Evolutionary conservation across 1,284 basidiomycete genomes (phyloP), one percentile per base, ranked within the genome.

Genomic region (Leccinum griseonigrum): DNA sequence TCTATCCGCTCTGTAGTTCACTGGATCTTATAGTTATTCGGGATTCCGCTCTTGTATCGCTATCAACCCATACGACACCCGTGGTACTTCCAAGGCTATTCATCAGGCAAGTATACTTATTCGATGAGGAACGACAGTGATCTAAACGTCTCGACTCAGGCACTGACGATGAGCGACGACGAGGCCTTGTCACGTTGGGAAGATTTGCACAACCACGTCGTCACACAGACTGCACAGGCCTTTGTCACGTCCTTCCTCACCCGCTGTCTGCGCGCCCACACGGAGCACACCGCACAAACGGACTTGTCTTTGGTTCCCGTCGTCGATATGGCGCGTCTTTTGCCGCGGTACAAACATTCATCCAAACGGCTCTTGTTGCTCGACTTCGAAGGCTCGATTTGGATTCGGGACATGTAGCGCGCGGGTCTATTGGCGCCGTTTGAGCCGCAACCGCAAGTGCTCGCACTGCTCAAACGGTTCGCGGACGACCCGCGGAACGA

Each of bases 41-140:
- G 92, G 93, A 16, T 94, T 95, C 78, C 80, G 91, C 31, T 90
- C 89, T 6, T 94, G 93, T 68, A 91, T 95, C 57, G 86, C 90
- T 18, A 82, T 94, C 73, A 94, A 94, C 69, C 92, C 91, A 1
- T 93, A 90, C 84, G 91, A 94, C 68, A 85, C 84, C 38, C 82
- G 85, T 18, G 84, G 85, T 28, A 90, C 90, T 1, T 89, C 92
- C 0, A 79, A 85, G 36, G 93, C 92, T 3, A 94, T 95, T 59
- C 70, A 89, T 62, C 81, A 87, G 70, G 74, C 70, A 36, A 60
- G 68, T 7, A 14, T n/a, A 16, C 32, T 22, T 11, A 2, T 3
- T 3, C 14, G 3, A 4, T 11, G 18, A 3, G 14, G 28, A 22
- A 54, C 3, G 4, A 31, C n/a, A 28, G 11, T 7, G 16, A 6